A percentile compares a stretch with the other conserved stretches of the same genome.
These are phyloP conservation scores for Haplosporangium gracile DNA, from an alignment of 192 early-diverging fungal genomes.

Conservation along the genomic window DNA sequence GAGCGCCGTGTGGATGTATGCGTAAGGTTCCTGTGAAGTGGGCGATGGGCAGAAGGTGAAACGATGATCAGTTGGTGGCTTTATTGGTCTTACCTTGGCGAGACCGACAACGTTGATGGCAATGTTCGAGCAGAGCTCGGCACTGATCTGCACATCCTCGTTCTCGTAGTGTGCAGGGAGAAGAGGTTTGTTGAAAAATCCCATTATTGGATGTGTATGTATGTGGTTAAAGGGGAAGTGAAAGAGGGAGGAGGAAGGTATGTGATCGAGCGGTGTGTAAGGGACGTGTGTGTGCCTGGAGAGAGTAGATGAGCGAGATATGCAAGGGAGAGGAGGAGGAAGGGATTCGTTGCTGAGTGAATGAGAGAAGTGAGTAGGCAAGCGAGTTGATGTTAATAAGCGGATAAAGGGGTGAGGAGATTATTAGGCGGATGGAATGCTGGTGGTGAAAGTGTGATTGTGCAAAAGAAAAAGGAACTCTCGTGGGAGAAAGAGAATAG, in stretches of 20 bases:
- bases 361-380: neutral
- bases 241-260: neutral
- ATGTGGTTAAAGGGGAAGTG: neutral
- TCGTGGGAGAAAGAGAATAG: neutral
- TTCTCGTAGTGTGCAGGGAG: conserved; percentile 49
- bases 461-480: too few relatives aligned
- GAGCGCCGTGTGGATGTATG: neutral
- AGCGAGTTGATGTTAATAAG: neutral
- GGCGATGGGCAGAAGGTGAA: neutral
- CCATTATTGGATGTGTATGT: conserved; percentile 20
- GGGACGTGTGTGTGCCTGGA: neutral
- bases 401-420: neutral
- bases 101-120: conserved; percentile 45
- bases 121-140: conserved; percentile 53
- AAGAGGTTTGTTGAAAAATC: conserved; percentile 48
- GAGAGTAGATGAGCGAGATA: neutral
- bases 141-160: conserved; percentile 55
- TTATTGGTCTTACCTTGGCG: conserved; percentile 42
- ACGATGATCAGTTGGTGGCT: neutral
- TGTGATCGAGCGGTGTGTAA: too few relatives aligned
- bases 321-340: neutral
- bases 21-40: neutral
- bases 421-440: neutral
- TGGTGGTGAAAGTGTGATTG: neutral
- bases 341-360: too few relatives aligned